Evolutionary conservation across 108 stramenopile species (phyloP).

Genomic region (Skeletonema marinoi): DNA sequence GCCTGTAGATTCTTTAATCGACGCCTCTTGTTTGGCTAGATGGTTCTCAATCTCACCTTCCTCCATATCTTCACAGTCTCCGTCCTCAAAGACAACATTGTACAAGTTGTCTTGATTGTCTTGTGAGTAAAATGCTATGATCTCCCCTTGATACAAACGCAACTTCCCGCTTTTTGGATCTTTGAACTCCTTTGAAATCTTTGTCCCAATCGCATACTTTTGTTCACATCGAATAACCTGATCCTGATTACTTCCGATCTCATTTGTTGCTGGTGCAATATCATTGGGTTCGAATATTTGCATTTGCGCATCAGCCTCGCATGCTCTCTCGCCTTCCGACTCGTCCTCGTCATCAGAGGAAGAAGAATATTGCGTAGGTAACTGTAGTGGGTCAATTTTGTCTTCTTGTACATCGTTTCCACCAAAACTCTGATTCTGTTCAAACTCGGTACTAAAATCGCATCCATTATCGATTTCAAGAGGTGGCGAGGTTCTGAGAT

Average conservation of each 20-base stretch:
- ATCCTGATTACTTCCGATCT: not conserved
- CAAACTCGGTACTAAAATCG: not conserved
- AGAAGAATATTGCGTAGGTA: constrained; percentile 38
- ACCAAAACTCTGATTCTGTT: not conserved
- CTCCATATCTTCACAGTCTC: constrained; percentile 5
- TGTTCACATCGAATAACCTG: not conserved
- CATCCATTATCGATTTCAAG: not conserved
- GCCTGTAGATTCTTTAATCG: not conserved
- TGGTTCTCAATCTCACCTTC: not conserved
- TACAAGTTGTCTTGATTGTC: not conserved
- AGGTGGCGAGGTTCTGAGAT: not conserved
- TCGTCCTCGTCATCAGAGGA: constrained; percentile 24
- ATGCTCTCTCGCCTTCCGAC: not conserved
- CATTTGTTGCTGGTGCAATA: not conserved
- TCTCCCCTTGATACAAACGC: not conserved
- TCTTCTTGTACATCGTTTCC: not conserved
- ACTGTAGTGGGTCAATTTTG: constrained; percentile 14
- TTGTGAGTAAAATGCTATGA: not conserved
- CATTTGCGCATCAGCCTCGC: not conserved
- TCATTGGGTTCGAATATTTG: not conserved
- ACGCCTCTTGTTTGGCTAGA: not conserved
- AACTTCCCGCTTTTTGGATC: not conserved
- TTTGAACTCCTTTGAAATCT: not conserved
- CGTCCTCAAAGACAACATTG: not conserved
- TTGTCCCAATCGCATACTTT: not conserved